Evolutionary conservation across 2,329 filamentous ascomycete species (phyloP), one percentile per base, ranked within the genome.

Genomic region (Xylariomycetidae sp.): DNA sequence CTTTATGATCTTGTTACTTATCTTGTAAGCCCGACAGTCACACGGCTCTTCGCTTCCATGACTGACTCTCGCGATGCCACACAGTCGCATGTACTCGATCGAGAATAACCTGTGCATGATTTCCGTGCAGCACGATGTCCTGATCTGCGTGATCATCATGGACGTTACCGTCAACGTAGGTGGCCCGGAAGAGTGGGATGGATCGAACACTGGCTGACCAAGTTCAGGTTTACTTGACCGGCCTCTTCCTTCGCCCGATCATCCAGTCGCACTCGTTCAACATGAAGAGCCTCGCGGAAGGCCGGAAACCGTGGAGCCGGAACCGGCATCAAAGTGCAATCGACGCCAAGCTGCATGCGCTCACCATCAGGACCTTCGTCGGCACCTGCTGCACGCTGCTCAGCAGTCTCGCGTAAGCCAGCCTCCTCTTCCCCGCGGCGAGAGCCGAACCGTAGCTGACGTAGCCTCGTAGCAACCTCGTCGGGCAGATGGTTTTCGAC

Each of bases 301-400:
- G 16, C 12, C 15, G 24, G 15, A 25, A 6, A 25, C 15, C 12
- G 24, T 12, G 7, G n/a, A 12, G 5, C 7, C 6, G 12, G 7
- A n/a, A 16, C 7, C 7, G n/a, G 12, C 8, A 12, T 12, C 7
- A 29, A 7, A n/a, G 27, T 16, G 5, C 27, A 12, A 12, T 16
- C 10, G 27, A 17, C 6, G 5, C n/a, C 10, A 19, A 16, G 16
- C 15, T 29, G 7, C 8, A 16, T 6, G 18, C 15, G n/a, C 27
- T 29, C 16, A 16, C 27, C 17, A 12, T 29, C 8, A 29, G 7
- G 27, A 29, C 27, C 18, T 29, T 29, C 27, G 5, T 29, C 6
- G 27, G 27, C n/a, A 29, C 27, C 5, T 29, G 27, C 17, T 29
- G 27, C 27, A 29, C 27, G 6, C n/a, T 29, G 17, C 18, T 29